Conservation (phyloP, 768 basidiomycete species). For the Tylopilus plumbeoviolaceoides region DNA sequence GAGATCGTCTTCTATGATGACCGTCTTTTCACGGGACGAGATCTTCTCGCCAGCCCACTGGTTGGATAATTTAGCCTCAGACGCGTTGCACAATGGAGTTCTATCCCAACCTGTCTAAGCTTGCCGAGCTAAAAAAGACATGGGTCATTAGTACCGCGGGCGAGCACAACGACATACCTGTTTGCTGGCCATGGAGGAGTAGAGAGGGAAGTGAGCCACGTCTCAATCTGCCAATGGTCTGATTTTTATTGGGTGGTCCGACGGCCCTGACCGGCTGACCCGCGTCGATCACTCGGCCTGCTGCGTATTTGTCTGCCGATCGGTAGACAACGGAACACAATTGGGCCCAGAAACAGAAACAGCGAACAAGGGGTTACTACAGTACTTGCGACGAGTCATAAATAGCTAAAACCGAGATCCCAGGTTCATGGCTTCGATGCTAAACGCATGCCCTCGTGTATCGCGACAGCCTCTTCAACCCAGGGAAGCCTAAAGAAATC, state of each 20-base stretch:
- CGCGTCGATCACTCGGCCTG: constrained; percentile 3
- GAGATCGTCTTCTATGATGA: constrained; percentile 69
- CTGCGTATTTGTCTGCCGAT: background rate
- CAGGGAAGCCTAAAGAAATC: constrained; percentile 91
- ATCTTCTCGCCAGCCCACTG: constrained; percentile 93
- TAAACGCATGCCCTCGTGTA: constrained; percentile 77
- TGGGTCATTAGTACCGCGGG: background rate
- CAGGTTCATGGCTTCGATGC: constrained; percentile 43
- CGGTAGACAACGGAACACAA: background rate
- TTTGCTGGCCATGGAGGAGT: constrained; percentile 54
- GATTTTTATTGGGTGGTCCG: constrained; percentile 18
- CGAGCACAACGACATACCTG: constrained; percentile 40
- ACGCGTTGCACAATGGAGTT: background rate
- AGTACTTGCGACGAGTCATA: background rate
- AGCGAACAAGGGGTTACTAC: background rate
- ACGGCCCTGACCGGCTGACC: constrained; percentile 8
- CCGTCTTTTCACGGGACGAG: constrained; percentile 75
- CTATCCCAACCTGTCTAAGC: constrained; percentile 59
- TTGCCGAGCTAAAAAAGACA: constrained; percentile 60
- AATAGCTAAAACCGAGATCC: background rate
- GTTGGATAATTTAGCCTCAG: constrained; percentile 17
- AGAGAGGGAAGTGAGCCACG: background rate
- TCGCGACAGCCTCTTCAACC: constrained; percentile 84
- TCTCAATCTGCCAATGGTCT: constrained; percentile 4
- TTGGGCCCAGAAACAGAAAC: no score